Evolutionary conservation across 495 filamentous ascomycete species (phyloP).

Genomic region (Xylaria venustula): DNA sequence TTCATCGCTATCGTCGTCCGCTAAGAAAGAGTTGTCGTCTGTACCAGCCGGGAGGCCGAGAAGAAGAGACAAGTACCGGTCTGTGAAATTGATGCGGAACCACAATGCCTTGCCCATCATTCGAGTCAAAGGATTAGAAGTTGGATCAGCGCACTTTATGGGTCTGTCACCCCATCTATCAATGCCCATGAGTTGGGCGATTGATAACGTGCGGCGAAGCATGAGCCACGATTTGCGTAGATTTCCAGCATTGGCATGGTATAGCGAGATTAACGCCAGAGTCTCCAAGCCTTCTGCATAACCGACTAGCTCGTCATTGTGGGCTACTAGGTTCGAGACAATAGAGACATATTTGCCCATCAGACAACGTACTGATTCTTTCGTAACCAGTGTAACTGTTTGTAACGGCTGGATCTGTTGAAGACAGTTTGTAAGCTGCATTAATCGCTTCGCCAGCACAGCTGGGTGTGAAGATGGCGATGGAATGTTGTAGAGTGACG

Average conservation of each 20-base stretch:
- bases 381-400: constrained; percentile 26
- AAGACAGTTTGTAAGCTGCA: constrained; percentile 49
- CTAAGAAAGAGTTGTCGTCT: constrained; percentile 32
- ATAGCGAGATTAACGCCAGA: constrained; percentile 35
- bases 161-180: constrained; percentile 29
- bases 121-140: constrained; percentile 16
- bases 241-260: constrained; percentile 45
- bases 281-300: constrained; percentile 46
- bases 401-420: constrained; percentile 40
- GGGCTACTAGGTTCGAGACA: constrained; percentile 42
- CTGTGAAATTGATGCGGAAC: constrained; percentile 33
- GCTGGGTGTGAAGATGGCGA: constrained; percentile 41
- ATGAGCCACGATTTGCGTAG: constrained; percentile 46
- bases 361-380: constrained; percentile 27
- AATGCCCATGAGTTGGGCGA: constrained; percentile 47
- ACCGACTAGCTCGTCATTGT: constrained; percentile 50
- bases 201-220: constrained; percentile 39
- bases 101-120: constrained; percentile 27
- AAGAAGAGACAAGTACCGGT: constrained; percentile 37
- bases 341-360: constrained; percentile 36
- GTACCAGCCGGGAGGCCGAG: constrained; percentile 41
- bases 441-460: constrained; percentile 43
- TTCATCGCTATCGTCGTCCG: constrained; percentile 23
- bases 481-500: constrained; percentile 28
- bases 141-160: constrained; percentile 32